A percentile compares a stretch with the other conserved stretches of the same genome.
These are phyloP conservation scores for Fusarium drepaniforme DNA, from an alignment of 2,329 filamentous ascomycete genomes.

Conservation along the genomic window DNA sequence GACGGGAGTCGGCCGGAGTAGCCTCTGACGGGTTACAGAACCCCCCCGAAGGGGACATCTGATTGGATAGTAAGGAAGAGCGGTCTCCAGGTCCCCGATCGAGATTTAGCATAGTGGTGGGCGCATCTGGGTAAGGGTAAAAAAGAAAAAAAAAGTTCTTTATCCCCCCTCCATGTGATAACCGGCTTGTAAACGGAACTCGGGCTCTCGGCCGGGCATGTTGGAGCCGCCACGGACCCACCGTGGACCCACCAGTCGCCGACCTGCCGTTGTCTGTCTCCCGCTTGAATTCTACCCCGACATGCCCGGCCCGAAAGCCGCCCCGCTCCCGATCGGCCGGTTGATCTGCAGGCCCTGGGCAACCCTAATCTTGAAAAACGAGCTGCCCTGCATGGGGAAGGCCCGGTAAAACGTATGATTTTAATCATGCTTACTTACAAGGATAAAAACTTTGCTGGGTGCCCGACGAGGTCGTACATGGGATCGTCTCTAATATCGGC, in stretches of 20 bases:
- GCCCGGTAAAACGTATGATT: constrained; percentile 1
- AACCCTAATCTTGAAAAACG: constrained; percentile 3
- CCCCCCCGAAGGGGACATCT: constrained; percentile 10
- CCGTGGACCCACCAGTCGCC: constrained; percentile 13
- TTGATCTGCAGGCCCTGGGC: constrained; percentile 3
- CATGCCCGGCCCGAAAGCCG: constrained; percentile 35
- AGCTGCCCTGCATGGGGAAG: not conserved
- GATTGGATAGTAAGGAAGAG: not conserved
- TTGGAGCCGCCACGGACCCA: constrained; percentile 15
- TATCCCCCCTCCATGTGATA: not conserved
- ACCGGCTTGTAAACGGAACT: not conserved
- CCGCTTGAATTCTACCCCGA: constrained; percentile 12
- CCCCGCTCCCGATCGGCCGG: constrained; percentile 22
- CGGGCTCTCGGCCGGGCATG: constrained; percentile 27
- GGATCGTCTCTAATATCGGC: not conserved
- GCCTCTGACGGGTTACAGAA: not conserved
- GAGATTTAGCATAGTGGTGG: not conserved
- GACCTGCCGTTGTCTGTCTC: constrained; percentile 9
- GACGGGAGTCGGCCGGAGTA: constrained; percentile 27
- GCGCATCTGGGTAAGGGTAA: constrained; percentile 12
- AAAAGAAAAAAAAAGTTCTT: not conserved
- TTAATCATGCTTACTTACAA: constrained; percentile 6
- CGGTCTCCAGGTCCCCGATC: not conserved
- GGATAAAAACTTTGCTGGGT: constrained; percentile 1
- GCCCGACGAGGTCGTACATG: not conserved